Conservation (phyloP, 148 eudicot species). For the Rheum nobile region DNA sequence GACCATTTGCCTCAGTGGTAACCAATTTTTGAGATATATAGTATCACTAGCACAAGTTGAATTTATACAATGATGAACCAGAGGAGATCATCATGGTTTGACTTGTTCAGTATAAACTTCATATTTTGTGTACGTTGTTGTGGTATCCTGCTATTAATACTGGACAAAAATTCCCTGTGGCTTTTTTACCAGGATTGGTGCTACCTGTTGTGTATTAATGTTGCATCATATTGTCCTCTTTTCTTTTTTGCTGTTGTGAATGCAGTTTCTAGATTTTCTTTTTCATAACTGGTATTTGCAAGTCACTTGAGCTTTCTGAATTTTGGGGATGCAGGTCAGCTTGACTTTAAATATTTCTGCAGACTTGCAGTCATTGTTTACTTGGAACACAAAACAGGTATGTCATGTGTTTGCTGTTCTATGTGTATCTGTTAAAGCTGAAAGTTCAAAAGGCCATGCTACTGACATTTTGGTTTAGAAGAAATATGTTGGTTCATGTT, state of each 20-base stretch:
- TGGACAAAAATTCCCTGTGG: neutral
- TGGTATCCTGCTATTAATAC: neutral
- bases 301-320: neutral
- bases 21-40: neutral
- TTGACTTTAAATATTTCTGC: constrained; percentile 62
- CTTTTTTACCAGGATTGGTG: neutral
- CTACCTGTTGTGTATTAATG: neutral
- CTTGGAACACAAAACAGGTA: constrained; percentile 98
- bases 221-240: neutral
- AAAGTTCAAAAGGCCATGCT: neutral
- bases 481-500: neutral
- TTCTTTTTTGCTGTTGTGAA: neutral
- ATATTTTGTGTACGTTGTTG: too few species aligned
- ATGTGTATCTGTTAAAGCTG: neutral
- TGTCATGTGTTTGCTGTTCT: neutral
- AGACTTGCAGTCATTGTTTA: constrained; percentile 66
- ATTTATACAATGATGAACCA: too few species aligned
- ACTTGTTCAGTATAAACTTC: too few species aligned
- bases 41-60: neutral
- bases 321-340: constrained; percentile 37
- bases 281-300: neutral
- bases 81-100: too few species aligned
- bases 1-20: neutral
- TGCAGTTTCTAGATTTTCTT: neutral
- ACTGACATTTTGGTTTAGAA: neutral